Base-by-base conservation (phyloP, 2,329 filamentous ascomycete genomes). In the Fusarium bulbicola region DNA sequence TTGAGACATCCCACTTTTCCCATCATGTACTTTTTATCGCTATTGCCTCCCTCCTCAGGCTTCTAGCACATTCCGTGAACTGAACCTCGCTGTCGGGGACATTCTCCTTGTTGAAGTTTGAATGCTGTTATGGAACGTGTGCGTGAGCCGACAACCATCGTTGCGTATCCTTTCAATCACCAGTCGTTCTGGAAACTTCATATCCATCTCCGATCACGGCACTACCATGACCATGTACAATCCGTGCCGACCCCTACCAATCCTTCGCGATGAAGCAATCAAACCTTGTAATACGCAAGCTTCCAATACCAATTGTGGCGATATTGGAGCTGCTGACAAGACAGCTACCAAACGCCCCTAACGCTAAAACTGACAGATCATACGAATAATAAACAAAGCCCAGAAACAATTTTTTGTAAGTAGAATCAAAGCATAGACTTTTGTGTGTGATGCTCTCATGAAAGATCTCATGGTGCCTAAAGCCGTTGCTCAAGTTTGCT, bases 361-460 rank as follows among this genome's bases (percentile, higher is more conserved):
- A 53, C 68, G 74, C 74, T 71, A 74, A 71, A 71, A 59, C 59
- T 64, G 50, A 68, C 56, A 73, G n/a, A 59, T 26, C 30, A 26
- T 42, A 32, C 45, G 24, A 59, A 47, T 21, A 64, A 54, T 24
- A 49, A 61, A 54, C 30, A 49, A 61, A 64, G 63, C 54, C 59
- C 36, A 37, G 52, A 42, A 64, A 64, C 43, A 40, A 63, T 57
- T 24, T 60, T 45, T 75, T n/a, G 66, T 61, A 42, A 45, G 32
- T 45, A 54, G 11, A 53, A 53, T 7, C 34, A 53, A 37, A 53
- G 18, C 37, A 59, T 54, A 14, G 46, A 73, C 69, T 75, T 74
- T 74, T 74, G 47, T 59, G 47, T 62, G 59, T 30, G 28, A 40
- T 40, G 32, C 47, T 59, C 65, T n/a, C 54, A 21, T 53, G 21